phyloP scores from a whole-genome alignment of 2,329 filamentous ascomycete genomes.

The Colletotrichum higginsianum region DNA sequence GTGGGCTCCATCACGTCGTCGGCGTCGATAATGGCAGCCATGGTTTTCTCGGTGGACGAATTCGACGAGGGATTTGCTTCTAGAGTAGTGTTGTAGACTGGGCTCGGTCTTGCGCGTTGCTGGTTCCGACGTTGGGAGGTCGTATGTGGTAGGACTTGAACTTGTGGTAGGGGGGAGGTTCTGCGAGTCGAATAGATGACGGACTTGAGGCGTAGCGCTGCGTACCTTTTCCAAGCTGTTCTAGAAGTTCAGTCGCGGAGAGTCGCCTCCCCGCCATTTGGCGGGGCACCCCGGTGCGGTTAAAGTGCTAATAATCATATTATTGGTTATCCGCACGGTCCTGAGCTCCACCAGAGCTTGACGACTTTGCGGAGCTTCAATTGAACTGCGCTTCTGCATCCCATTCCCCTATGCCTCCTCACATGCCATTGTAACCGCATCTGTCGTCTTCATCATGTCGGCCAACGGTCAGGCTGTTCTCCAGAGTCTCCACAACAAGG shows the following conservation, averaged over 20 bases:
- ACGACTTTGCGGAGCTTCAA: conserved; percentile 24
- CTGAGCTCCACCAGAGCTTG: conserved; percentile 29
- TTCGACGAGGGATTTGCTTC: neutral
- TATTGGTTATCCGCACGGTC: neutral
- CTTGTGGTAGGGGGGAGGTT: neutral
- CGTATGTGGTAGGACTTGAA: neutral
- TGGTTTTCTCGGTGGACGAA: conserved; percentile 43
- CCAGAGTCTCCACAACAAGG: conserved; percentile 28
- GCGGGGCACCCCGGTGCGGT: conserved; percentile 34
- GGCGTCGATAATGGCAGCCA: conserved; percentile 71
- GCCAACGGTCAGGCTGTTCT: conserved; percentile 27
- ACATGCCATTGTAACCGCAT: conserved; percentile 8
- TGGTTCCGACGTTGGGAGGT: neutral
- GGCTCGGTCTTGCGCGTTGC: neutral
- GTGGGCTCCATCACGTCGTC: conserved; percentile 86
- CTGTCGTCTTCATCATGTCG: conserved; percentile 25
- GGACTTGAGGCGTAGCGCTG: conserved; percentile 4
- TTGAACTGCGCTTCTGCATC: conserved; percentile 6
- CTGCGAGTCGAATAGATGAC: neutral
- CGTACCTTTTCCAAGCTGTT: conserved; percentile 39
- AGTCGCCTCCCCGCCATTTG: conserved; percentile 32
- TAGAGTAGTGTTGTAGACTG: neutral
- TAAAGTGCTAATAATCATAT: no score
- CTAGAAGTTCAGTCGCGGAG: conserved; percentile 36
- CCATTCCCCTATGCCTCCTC: neutral